Evolutionary conservation across 768 basidiomycete genomes (phyloP).

Genomic region (Tubosaeta sp.): DNA sequence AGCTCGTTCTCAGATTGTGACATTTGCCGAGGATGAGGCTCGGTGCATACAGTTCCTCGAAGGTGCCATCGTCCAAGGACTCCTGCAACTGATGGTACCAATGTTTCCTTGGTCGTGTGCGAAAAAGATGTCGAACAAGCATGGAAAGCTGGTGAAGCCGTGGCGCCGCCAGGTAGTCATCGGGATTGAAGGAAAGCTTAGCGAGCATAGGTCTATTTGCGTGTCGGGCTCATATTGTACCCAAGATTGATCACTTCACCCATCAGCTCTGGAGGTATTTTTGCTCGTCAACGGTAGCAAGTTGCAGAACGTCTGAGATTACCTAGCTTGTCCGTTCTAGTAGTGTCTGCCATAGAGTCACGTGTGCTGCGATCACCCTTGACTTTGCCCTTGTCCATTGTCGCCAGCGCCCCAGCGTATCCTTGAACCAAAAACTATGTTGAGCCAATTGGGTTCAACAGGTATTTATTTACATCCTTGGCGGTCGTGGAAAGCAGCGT

Average conservation of each 20-base stretch:
- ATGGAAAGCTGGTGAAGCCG: conserved; percentile 59
- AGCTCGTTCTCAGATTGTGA: conserved; percentile 58
- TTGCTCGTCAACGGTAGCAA: conserved; percentile 66
- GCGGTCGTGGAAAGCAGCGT: no score
- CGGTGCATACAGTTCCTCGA: conserved; percentile 82
- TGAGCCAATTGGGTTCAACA: no score
- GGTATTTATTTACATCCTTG: no score
- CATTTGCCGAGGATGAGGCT: conserved; percentile 58
- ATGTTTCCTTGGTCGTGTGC: conserved; percentile 62
- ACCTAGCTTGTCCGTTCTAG: no score
- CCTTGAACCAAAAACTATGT: no score
- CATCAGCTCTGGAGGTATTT: conserved; percentile 77
- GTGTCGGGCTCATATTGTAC: background rate
- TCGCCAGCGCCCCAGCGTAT: no score
- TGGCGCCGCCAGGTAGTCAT: conserved; percentile 58
- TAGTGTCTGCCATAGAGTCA: no score
- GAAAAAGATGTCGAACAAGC: conserved; percentile 60
- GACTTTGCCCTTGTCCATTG: no score
- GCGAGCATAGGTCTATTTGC: conserved; percentile 59
- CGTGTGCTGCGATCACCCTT: no score
- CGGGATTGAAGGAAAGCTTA: conserved; percentile 57
- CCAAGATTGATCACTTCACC: background rate
- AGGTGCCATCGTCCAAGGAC: conserved; percentile 79
- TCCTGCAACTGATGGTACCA: conserved; percentile 77
- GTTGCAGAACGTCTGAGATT: conserved; percentile 85